phyloP scores from a whole-genome alignment of 441 rosid species.

The Erodium chrysanthum region DNA sequence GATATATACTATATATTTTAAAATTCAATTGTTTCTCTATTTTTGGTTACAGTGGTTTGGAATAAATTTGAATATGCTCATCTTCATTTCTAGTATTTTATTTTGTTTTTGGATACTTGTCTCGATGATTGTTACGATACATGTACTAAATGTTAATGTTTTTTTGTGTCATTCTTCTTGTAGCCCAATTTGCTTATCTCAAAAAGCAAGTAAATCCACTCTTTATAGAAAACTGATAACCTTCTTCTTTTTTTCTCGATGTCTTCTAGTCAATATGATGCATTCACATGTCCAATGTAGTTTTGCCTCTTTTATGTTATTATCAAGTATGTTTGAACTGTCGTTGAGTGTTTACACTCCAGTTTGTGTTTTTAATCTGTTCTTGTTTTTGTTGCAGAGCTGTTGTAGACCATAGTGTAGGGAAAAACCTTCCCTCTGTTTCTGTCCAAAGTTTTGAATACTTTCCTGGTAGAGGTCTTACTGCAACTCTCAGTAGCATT shows the following conservation, averaged over 20 bases:
- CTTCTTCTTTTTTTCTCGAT: not conserved
- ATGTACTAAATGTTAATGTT: too few relatives aligned
- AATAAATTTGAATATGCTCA: not conserved
- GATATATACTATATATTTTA: not conserved
- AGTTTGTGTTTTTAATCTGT: conserved; percentile 13
- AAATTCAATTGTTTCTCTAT: not conserved
- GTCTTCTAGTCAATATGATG: not conserved
- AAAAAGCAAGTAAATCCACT: too few relatives aligned
- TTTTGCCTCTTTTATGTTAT: not conserved
- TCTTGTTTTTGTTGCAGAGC: conserved; percentile 50
- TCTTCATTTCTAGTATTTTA: not conserved
- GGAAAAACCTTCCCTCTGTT: conserved; percentile 78
- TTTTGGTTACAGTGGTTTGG: not conserved
- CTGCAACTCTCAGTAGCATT: conserved; percentile 57
- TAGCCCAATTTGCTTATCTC: too few relatives aligned
- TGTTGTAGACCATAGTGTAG: conserved; percentile 80
- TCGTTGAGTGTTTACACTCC: conserved; percentile 9
- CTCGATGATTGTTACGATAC: not conserved
- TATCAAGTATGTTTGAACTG: not conserved
- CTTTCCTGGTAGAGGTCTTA: conserved; percentile 90
- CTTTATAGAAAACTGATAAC: too few relatives aligned
- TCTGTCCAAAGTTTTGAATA: conserved; percentile 71
- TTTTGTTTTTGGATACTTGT: not conserved
- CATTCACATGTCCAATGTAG: not conserved
- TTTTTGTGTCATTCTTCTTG: too few relatives aligned